These are phyloP conservation scores for Botryotinia convoluta DNA, from an alignment of 2,329 filamentous ascomycete genomes.

Conservation along the genomic window DNA sequence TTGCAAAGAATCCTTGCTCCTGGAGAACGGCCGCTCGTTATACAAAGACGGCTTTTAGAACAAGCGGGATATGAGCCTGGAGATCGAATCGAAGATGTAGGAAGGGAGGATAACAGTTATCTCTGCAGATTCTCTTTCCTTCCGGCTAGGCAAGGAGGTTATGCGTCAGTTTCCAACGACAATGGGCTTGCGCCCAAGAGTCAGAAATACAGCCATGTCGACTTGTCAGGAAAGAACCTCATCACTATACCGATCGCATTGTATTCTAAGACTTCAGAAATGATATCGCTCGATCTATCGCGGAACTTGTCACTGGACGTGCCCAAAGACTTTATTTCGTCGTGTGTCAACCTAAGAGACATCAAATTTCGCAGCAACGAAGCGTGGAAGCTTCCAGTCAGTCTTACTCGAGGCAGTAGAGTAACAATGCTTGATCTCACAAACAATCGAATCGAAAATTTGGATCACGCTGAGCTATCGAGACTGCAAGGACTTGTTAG, in stretches of 20 bases:
- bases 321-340: conserved; percentile 93
- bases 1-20: conserved; percentile 76
- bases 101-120: conserved; percentile 95
- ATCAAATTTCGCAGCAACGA: conserved; percentile 97
- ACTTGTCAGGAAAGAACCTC: conserved; percentile 84
- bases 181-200: conserved; percentile 71
- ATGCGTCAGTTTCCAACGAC: conserved; percentile 70
- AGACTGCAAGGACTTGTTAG: conserved; percentile 75
- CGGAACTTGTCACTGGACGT: conserved; percentile 89
- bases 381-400: conserved; percentile 78
- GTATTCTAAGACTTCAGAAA: conserved; percentile 87
- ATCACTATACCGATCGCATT: conserved; percentile 93
- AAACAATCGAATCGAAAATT: conserved; percentile 85
- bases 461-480: conserved; percentile 81
- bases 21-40: conserved; percentile 77
- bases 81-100: conserved; percentile 88
- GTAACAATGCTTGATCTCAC: conserved; percentile 91
- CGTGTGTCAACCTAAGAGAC: conserved; percentile 85
- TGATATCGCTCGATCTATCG: conserved; percentile 91
- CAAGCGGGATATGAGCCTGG: conserved; percentile 86
- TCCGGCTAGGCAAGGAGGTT: conserved; percentile 82
- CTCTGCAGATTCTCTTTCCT: conserved; percentile 94
- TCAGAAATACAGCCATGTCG: conserved; percentile 93
- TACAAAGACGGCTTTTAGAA: conserved; percentile 87
- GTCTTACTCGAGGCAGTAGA: conserved; percentile 74